Base-by-base conservation (phyloP, 192 early-diverging fungal species). In the Paraglomus brasilianum region DNA sequence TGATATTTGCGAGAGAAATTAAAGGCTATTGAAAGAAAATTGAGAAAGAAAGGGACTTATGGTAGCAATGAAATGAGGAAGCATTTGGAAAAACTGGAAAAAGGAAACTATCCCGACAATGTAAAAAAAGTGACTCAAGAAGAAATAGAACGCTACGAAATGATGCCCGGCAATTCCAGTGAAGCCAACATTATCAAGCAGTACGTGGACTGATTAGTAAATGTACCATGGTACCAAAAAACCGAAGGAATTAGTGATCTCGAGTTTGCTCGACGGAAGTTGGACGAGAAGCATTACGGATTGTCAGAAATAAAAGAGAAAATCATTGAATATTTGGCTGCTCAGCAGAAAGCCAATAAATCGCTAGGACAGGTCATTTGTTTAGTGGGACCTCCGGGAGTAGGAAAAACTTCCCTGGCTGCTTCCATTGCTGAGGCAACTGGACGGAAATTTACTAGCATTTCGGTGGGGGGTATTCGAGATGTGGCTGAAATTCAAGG, bases 11-110 rank as follows among this genome's bases (percentile, higher is more conserved):
- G 42, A 62, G 42, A 62, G 17, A 62, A 62, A n/a, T 62, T 62
- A 62, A 45, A 62, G 30, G 59, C 30, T 43, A 62, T 62, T 62
- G 42, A 62, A 61, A 61, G 58, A 42, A 61, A 61, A 41, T 43
- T 61, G 38, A 2, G 38, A 43, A 43, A 39, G n/a, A 61, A 61
- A 4, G 36, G 38, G 14, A 43, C 9, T 30, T 15, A 61, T n/a
- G 30, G 42, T 2, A 38, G 59, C 53, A 38, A 15, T 22, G 36
- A 62, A 21, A 62, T 62, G 59, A 0, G 59, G 14, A 45, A 62
- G 45, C 40, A 62, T 62, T 62, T 62, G 30, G 59, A 62, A 62
- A 44, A 45, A 13, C 5, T 62, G 19, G 10, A 56, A 56, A 56
- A 56, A 56, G 59, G 41, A 45, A 62, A 62, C 2, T 62, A 62